Base-by-base conservation (phyloP, 306 rosid species). In the Cucumis hystrix region DNA sequence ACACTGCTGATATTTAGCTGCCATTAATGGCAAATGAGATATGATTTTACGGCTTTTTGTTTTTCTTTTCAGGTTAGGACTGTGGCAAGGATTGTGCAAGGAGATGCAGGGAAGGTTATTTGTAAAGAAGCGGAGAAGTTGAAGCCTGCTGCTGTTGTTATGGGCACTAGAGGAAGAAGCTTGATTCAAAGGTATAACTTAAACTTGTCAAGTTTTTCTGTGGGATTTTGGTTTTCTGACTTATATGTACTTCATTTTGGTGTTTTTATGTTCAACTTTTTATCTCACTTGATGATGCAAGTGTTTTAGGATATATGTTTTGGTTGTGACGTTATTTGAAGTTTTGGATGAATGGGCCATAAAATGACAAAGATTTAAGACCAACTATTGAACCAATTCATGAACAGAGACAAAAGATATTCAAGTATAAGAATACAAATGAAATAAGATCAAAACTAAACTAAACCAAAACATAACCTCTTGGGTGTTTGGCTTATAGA, bases 141-240 rank as follows among this genome's bases (percentile, higher is more conserved):
- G 45, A 80, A 55, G 30, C 83, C 83, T 47, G 83, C 83, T 61
- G 83, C 79, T 51, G 79, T 80, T 33, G 68, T 80, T 20, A 75
- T 80, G 83, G 79, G 83, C 47, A 80, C 79, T 21, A 63, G 83
- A 49, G 83, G 83, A 74, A 63, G 83, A 80, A 80, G 58, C 54
- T 75, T 80, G 57, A 49, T 80, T 10, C 79, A 75, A 74, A 80
- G 79, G 83, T 80, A 11, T 18, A 28, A 28, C 52, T 63, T 10
- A 64, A 64, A 64, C 70, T 33, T 64, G 2, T 6, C 17, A 8
- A 20, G 20, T 8, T 57, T 57, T 57, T 57, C 60, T 16, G 18
- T 54, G 58, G 58, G 3, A 18, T 17, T 54, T 54, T 54, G 58
- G 58, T 54, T 54, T 16, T 54, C 20, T 55, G 8, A 55, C 11